These are phyloP conservation scores for carrot (Daucus carota) DNA, from an alignment of 129 eudicot genomes.

Conservation along the genomic window DH1_v3.0 NC_030386.2:13942001-13942500, in stretches of 20 bases:
- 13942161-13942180: constrained; percentile 60
- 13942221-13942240: constrained; percentile 75
- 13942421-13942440: neutral
- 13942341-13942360: neutral
- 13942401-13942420: neutral
- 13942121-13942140: neutral
- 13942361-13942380: neutral
- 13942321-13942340: neutral
- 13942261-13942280: too few relatives aligned
- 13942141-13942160: neutral
- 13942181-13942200: constrained; percentile 90
- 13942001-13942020: constrained; percentile 92
- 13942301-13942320: neutral
- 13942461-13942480: neutral
- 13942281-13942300: neutral
- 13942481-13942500: neutral
- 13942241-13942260: neutral
- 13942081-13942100: constrained; percentile 24
- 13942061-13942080: constrained; percentile 94
- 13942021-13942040: constrained; percentile 91
- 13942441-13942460: neutral
- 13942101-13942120: neutral
- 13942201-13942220: constrained; percentile 71
- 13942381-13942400: neutral
- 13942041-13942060: constrained; percentile 96